Conservation (phyloP, 2,329 filamentous ascomycete species). For the Xylariales sp. region DNA sequence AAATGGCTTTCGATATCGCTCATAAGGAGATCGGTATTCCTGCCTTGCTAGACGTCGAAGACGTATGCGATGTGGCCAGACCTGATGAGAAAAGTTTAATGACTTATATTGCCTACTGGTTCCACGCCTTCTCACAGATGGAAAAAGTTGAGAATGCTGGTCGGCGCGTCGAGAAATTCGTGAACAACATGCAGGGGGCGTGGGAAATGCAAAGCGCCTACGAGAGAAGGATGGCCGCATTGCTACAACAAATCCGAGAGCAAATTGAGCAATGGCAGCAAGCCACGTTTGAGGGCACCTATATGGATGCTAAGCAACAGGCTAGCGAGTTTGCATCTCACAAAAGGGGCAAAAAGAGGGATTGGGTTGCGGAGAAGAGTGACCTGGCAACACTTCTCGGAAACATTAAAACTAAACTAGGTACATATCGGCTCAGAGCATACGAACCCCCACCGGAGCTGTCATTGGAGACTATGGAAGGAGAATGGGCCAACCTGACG, state of each 20-base stretch:
- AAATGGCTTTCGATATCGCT: constrained; percentile 95
- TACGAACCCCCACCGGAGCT: constrained; percentile 91
- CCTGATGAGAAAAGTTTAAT: constrained; percentile 97
- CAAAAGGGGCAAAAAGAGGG: constrained; percentile 89
- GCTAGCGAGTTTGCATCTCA: constrained; percentile 84
- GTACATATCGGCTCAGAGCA: constrained; percentile 89
- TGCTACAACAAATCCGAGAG: constrained; percentile 78
- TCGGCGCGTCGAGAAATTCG: constrained; percentile 95
- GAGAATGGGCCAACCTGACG: constrained; percentile 82
- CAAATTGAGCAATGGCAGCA: constrained; percentile 82
- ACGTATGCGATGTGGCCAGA: constrained; percentile 95
- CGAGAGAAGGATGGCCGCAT: constrained; percentile 87
- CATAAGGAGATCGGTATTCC: constrained; percentile 97
- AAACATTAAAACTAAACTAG: constrained; percentile 98
- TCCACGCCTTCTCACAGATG: constrained; percentile 99
- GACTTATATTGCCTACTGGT: constrained; percentile 99
- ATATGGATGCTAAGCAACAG: constrained; percentile 90
- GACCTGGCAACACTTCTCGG: constrained; percentile 92
- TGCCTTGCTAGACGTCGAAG: constrained; percentile 93
- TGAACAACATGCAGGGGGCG: constrained; percentile 97
- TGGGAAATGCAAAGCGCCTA: constrained; percentile 99
- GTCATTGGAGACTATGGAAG: constrained; percentile 82
- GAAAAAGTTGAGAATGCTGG: constrained; percentile 98
- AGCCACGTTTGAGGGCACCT: constrained; percentile 89
- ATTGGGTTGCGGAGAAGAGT: constrained; percentile 98